Base-by-base conservation (phyloP, 148 eudicot genomes). In the Rhododendron henanense region DNA sequence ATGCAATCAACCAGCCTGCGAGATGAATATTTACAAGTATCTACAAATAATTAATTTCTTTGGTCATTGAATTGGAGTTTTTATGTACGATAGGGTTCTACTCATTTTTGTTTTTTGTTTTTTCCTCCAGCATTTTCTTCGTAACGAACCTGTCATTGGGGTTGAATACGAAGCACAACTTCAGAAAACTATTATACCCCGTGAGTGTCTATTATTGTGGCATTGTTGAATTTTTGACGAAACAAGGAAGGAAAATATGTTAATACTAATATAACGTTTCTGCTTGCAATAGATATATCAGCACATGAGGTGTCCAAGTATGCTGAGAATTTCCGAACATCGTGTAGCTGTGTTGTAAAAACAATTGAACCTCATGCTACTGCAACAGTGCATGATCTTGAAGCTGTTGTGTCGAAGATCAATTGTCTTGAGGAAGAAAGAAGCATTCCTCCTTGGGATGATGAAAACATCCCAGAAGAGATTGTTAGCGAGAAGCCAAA, bases 1-100 rank as follows among this genome's bases (percentile, higher is more conserved):
- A 92, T 92, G 88, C 96, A 96, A 88, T 94, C 98, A 83, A 94
- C 93, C 85, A 93, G 91, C 90, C 90, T 94, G 86, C 87, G 97
- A 81, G 97, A 94, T 89, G 97, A 96, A 88, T 96, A 93, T 89
- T 87, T 92, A 89, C 97, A 96, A 90, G 98, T 95, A 87, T 51
- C 23, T 53, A 48, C 84, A 25, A 44, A 74, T 73, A 31, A 47
- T 81, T 77, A 39, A 14, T 15, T 28, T 41, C 16, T 63, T 65
- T 65, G 65, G 28, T 41, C 21, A 65, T 79, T 28, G 23, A 50
- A 13, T 50, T 78, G 19, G n/a, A 41, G 81, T 11, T 61, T 61
- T 75, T 28, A 5, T 78, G 45, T 87, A 57, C 50, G 50, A 63
- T 81, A 28, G 73, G 8, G 51, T 85, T 82, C 73, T 57, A 78